phyloP scores from a whole-genome alignment of 208 protist species.

The Acanthamoeba healyi region DNA sequence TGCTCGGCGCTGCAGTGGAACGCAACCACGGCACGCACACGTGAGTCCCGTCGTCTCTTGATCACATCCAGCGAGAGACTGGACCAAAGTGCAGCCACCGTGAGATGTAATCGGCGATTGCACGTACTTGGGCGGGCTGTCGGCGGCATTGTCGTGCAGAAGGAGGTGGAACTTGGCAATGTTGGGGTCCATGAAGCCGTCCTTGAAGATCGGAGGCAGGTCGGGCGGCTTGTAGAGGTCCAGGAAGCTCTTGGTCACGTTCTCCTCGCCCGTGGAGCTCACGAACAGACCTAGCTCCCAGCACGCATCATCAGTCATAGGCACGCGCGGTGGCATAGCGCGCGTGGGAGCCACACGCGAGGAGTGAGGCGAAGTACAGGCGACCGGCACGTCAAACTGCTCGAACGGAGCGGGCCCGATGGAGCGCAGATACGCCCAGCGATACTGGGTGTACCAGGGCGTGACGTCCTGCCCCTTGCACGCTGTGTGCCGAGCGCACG shows the following conservation, averaged over 20 bases:
- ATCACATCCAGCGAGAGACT: too few relatives aligned
- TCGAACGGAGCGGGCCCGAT: conserved; percentile 15
- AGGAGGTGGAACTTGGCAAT: conserved; percentile 41
- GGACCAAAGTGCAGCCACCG: too few relatives aligned
- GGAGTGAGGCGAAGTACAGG: conserved; percentile 21
- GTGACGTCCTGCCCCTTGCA: conserved; percentile 47
- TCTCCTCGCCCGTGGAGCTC: conserved; percentile 29
- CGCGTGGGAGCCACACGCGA: too few relatives aligned
- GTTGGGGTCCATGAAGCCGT: conserved; percentile 54
- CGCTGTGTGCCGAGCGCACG: not conserved
- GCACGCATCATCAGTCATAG: too few relatives aligned
- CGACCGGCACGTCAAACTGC: conserved; percentile 32
- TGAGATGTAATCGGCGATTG: not conserved
- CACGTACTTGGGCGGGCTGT: not conserved
- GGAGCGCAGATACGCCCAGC: conserved; percentile 6
- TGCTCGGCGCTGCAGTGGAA: not conserved
- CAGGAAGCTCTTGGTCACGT: conserved; percentile 57
- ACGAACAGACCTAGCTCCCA: not conserved
- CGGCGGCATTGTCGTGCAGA: conserved; percentile 31
- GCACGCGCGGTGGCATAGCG: too few relatives aligned
- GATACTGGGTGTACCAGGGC: conserved; percentile 38
- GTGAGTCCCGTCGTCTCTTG: too few relatives aligned
- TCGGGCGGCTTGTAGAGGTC: conserved; percentile 18
- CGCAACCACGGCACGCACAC: not conserved
- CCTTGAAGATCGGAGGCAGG: conserved; percentile 39